Conservation (phyloP, 495 filamentous ascomycete species). For the Poronia punctata region DNA sequence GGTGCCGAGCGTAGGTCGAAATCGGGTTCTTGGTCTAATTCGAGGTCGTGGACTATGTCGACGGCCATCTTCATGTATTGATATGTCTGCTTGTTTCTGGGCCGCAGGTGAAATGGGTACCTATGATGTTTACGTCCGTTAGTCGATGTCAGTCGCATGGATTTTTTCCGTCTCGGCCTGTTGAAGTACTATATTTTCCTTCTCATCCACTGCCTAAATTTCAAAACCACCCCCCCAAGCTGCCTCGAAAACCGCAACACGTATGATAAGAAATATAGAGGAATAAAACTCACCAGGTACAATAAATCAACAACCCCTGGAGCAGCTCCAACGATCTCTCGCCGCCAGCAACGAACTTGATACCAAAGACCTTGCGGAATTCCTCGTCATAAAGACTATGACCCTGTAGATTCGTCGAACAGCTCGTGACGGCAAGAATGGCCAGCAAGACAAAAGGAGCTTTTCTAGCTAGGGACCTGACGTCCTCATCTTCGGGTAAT, state of each 20-base stretch:
- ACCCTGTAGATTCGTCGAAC: constrained; percentile 35
- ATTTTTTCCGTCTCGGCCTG: too few species aligned
- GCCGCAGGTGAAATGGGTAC: constrained; percentile 44
- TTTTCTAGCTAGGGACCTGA: constrained; percentile 28
- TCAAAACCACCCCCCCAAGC: too few species aligned
- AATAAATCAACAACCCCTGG: constrained; percentile 38
- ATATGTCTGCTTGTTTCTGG: constrained; percentile 34
- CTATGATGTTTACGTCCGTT: constrained; percentile 13
- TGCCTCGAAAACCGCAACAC: background rate
- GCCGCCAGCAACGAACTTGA: constrained; percentile 43
- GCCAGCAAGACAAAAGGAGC: constrained; percentile 39
- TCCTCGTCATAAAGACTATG: constrained; percentile 44
- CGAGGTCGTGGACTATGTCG: constrained; percentile 39
- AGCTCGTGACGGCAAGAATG: constrained; percentile 38
- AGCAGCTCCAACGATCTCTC: constrained; percentile 39
- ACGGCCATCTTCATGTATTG: constrained; percentile 43
- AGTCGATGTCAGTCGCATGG: background rate
- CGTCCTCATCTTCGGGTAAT: constrained; percentile 25
- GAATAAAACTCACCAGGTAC: constrained; percentile 34
- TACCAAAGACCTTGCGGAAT: constrained; percentile 40
- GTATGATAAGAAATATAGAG: background rate
- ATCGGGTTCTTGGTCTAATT: constrained; percentile 30
- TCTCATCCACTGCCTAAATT: too few species aligned
- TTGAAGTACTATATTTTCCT: too few species aligned
- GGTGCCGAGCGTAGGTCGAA: constrained; percentile 7